These are phyloP conservation scores for Aurantiochytrium sp. DNA, from an alignment of 108 stramenopile genomes.

Conservation along the genomic window DNA sequence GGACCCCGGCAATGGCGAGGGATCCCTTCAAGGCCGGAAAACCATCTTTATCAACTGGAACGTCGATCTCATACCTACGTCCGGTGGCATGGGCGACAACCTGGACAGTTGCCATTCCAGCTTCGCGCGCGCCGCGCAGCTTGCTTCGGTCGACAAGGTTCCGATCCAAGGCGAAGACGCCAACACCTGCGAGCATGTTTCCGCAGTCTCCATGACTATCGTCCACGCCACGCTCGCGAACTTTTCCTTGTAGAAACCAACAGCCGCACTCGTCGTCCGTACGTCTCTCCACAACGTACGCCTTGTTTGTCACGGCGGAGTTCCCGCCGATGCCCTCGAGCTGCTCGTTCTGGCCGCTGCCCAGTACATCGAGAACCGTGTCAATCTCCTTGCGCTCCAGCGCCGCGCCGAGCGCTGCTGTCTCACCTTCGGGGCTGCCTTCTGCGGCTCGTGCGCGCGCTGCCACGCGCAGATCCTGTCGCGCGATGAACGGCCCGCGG, in stretches of 20 bases:
- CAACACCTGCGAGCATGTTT: not conserved
- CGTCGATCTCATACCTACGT: not conserved
- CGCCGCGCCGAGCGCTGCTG: not conserved
- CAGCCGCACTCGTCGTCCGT: not conserved
- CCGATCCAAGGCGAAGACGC: not conserved
- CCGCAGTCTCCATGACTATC: not conserved
- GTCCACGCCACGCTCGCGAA: not conserved
- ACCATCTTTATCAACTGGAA: not conserved
- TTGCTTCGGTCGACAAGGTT: not conserved
- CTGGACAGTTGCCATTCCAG: not conserved
- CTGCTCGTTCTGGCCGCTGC: not conserved
- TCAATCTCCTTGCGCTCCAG: not conserved
- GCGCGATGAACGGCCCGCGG: not conserved
- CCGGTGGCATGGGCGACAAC: not conserved
- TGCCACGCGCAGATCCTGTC: not conserved
- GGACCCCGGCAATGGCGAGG: not conserved
- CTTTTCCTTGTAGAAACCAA: not conserved
- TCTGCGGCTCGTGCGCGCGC: not conserved
- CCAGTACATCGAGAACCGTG: not conserved
- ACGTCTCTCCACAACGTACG: not conserved
- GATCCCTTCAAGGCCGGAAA: not conserved
- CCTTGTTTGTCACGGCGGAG: slow-evolving; percentile 4
- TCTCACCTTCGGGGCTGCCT: not conserved
- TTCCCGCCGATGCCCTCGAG: not conserved
- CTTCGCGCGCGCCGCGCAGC: not conserved